Conservation (phyloP, 192 early-diverging fungal genomes). For the Linnemannia schmuckeri region DNA sequence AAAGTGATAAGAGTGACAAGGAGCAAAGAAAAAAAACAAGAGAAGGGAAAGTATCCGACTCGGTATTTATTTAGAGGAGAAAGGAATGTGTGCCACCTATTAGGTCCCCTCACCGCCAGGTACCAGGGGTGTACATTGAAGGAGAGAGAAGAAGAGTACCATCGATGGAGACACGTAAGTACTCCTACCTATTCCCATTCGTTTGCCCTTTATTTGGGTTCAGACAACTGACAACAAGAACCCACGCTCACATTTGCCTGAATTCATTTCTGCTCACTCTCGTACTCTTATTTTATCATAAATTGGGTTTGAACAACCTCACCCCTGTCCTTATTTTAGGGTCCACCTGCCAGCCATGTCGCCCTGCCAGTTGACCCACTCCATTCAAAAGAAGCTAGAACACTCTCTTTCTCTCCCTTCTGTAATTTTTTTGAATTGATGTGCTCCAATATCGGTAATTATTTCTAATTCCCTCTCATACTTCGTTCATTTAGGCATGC, state of each 20-base stretch:
- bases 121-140: not conserved
- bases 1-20: constrained; percentile 3
- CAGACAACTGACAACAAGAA: not conserved
- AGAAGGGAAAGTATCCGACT: not conserved
- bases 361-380: not conserved
- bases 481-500: not conserved
- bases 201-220: not conserved
- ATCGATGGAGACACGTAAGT: not conserved
- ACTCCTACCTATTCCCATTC: not conserved
- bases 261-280: not conserved
- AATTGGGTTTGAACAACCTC: not conserved
- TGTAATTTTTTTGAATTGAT: not conserved
- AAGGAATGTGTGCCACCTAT: not conserved
- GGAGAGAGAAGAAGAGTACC: too few species aligned
- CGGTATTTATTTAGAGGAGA: not conserved
- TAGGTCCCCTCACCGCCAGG: too few species aligned
- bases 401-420: not conserved
- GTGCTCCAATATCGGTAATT: too few species aligned
- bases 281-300: not conserved
- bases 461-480: too few species aligned
- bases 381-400: not conserved
- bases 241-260: not conserved
- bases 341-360: not conserved
- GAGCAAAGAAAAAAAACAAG: constrained; percentile 1
- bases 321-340: not conserved